Conservation (phyloP, 1,284 basidiomycete genomes). For the Porogramme epimiltina region DNA sequence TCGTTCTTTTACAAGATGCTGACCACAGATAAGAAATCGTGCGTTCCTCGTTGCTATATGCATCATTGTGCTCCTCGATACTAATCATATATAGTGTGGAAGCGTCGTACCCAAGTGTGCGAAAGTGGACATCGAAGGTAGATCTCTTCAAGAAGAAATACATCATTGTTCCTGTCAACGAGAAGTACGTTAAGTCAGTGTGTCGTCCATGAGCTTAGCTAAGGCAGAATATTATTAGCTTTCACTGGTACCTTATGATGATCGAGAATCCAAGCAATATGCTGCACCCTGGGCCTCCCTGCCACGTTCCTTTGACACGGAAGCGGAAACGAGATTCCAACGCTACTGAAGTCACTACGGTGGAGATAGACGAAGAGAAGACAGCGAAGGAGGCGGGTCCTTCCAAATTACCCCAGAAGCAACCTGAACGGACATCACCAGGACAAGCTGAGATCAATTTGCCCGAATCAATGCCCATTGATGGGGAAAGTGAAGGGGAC, state of each 20-base stretch:
- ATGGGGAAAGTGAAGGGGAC: conserved; percentile 26
- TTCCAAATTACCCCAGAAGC: neutral
- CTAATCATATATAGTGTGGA: conserved; percentile 42
- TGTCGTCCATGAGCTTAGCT: conserved; percentile 1
- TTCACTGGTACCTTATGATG: conserved; percentile 97
- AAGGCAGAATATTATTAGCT: conserved; percentile 44
- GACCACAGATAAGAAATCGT: conserved; percentile 59
- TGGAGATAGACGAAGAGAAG: neutral
- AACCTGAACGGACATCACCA: conserved; percentile 1
- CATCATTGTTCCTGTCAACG: conserved; percentile 95
- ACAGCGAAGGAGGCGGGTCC: neutral
- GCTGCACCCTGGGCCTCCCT: conserved; percentile 45
- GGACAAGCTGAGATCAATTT: neutral
- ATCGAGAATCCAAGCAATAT: conserved; percentile 82
- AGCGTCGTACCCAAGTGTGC: conserved; percentile 82
- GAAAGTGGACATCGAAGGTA: conserved; percentile 91
- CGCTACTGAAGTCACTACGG: neutral
- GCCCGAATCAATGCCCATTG: conserved; percentile 5
- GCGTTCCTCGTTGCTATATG: neutral
- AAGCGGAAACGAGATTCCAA: conserved; percentile 32
- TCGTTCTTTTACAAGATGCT: conserved; percentile 98
- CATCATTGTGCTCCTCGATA: conserved; percentile 4
- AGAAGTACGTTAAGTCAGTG: conserved; percentile 63
- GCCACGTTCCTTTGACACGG: conserved; percentile 29
- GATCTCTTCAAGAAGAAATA: conserved; percentile 92